Evolutionary conservation across 164 flowering plant genomes (phyloP).

Genomic region (Taxillus chinensis): DNA sequence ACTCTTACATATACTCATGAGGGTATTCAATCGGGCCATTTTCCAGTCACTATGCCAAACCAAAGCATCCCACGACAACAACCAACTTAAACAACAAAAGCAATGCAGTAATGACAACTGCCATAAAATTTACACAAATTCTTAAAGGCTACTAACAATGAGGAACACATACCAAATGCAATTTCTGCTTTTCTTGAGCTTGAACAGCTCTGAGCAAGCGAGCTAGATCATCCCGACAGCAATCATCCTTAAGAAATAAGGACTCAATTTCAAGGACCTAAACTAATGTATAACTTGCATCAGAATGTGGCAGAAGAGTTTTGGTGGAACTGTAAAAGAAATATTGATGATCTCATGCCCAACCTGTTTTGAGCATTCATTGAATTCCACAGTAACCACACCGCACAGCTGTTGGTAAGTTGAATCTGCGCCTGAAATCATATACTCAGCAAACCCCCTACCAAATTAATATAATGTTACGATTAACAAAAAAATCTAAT

Average conservation of each 20-base stretch:
- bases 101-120: too few relatives aligned
- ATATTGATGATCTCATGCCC: neutral
- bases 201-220: conserved; percentile 68
- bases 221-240: conserved; percentile 62
- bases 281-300: neutral
- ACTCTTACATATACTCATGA: too few relatives aligned
- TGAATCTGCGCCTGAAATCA: conserved; percentile 58
- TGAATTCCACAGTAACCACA: conserved; percentile 74
- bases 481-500: neutral
- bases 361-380: conserved; percentile 87
- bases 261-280: conserved; percentile 82
- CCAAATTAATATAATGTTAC: neutral
- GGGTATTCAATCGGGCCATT: too few relatives aligned
- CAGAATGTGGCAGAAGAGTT: neutral
- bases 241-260: conserved; percentile 39
- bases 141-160: neutral
- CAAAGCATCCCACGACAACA: too few relatives aligned
- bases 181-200: conserved; percentile 75
- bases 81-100: too few relatives aligned
- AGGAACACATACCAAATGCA: conserved; percentile 53
- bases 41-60: too few relatives aligned
- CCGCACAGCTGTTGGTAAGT: conserved; percentile 79
- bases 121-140: neutral
- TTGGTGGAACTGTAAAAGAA: neutral
- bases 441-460: conserved; percentile 84